Conservation (phyloP, 169 alveolate genomes). For the Babesia microti region DNA sequence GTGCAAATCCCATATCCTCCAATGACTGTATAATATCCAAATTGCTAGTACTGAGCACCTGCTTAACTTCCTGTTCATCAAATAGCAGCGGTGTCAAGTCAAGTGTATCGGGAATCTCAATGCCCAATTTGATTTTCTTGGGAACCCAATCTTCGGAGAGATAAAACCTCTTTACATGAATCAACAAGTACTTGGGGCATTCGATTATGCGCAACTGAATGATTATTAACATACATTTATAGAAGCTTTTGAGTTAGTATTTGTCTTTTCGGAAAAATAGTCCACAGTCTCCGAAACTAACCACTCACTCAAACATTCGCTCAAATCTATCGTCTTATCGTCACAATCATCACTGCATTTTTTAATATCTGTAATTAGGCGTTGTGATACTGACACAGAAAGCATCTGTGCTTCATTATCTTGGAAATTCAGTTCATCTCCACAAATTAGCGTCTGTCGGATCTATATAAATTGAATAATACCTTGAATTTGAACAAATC, state of each 20-base stretch:
- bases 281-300: slow-evolving; percentile 15
- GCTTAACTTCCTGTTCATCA: too few species aligned
- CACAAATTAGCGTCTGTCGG: slow-evolving; percentile 20
- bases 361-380: not conserved
- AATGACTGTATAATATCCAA: too few species aligned
- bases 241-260: too few species aligned
- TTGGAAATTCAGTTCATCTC: slow-evolving; percentile 14
- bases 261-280: slow-evolving; percentile 9
- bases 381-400: slow-evolving; percentile 10
- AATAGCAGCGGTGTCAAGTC: too few species aligned
- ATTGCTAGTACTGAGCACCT: too few species aligned
- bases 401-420: slow-evolving; percentile 27
- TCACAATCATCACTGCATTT: not conserved
- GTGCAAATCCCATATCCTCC: too few species aligned
- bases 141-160: slow-evolving; percentile 49
- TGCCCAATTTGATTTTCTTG: slow-evolving; percentile 41
- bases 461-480: slow-evolving; percentile 1
- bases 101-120: slow-evolving; percentile 32
- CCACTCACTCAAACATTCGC: slow-evolving; percentile 29
- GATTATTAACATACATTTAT: too few species aligned
- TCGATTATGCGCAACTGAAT: slow-evolving; percentile 15
- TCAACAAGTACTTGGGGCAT: slow-evolving; percentile 34
- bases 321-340: not conserved
- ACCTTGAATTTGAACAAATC: slow-evolving; percentile 5
- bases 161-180: slow-evolving; percentile 49